These are phyloP conservation scores for Huiozyma sinensis DNA, from an alignment of 805 yeast genomes.

Conservation along the genomic window DNA sequence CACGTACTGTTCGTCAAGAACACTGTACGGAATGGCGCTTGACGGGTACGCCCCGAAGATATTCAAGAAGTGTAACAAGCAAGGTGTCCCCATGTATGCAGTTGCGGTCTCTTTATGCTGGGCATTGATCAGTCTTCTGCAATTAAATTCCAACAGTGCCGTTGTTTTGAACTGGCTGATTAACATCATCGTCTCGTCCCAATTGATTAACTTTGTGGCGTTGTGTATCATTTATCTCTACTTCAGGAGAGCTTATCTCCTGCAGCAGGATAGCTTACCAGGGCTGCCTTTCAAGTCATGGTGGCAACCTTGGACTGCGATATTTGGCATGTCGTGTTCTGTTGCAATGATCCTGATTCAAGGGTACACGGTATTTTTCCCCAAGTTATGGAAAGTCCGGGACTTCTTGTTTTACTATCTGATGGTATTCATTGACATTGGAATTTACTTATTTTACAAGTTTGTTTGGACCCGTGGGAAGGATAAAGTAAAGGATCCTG, in stretches of 20 bases:
- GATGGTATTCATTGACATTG: constrained; percentile 51
- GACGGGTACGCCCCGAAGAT: constrained; percentile 65
- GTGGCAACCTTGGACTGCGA: constrained; percentile 51
- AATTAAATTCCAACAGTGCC: constrained; percentile 46
- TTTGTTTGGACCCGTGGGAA: constrained; percentile 31
- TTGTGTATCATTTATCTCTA: constrained; percentile 50
- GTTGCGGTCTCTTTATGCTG: constrained; percentile 43
- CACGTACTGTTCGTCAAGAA: constrained; percentile 59
- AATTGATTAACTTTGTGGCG: constrained; percentile 48
- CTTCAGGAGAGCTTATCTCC: constrained; percentile 48
- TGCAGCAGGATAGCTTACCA: constrained; percentile 37
- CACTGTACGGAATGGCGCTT: constrained; percentile 58
- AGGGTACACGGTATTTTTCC: constrained; percentile 63
- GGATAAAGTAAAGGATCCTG: constrained; percentile 35
- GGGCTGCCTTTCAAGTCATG: constrained; percentile 41
- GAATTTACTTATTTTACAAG: constrained; percentile 43
- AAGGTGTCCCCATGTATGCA: constrained; percentile 62
- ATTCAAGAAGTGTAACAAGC: constrained; percentile 48
- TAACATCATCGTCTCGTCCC: constrained; percentile 61
- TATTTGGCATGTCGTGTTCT: constrained; percentile 37
- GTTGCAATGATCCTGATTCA: constrained; percentile 45
- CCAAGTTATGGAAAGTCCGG: constrained; percentile 52
- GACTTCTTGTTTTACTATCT: constrained; percentile 60
- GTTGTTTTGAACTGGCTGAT: constrained; percentile 64
- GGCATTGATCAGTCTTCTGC: constrained; percentile 57